Base-by-base conservation (phyloP, 192 early-diverging fungal genomes). In the Mortierella alpina region DNA sequence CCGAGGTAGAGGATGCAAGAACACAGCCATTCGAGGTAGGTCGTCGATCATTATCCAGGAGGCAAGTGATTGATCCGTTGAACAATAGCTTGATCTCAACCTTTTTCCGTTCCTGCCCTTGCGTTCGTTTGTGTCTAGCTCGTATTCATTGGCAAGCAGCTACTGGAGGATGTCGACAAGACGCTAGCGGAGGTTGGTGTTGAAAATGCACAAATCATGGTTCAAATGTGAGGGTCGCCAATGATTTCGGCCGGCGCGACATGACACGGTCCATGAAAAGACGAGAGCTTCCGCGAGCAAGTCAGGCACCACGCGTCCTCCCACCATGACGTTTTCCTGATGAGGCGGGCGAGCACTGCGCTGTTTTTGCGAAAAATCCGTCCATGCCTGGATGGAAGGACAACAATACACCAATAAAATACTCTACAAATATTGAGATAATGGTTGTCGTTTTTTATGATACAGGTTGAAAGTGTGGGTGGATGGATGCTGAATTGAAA, bases 141-240 rank as follows among this genome's bases (percentile, higher is more conserved):
- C 52, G 84, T 88, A 63, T 94, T 90, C 63, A 90, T 90, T 70
- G 85, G 93, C 54, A 83, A 87, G 55, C 89, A 89, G 31, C 80
- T 98, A 53, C 77, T 92, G 42, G 89, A 88, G 63, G 73, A 86
- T 46, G 15, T 93, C 7, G 89, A 89, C 55, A 88, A 91, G 83
- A 89, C 93, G 8, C 90, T 98, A 46, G 86, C 83, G 49, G 91
- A 93, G 22, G 92, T 93, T 54, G 91, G 91, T 47, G 73, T 94
- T 59, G 84, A 79, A 52, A 92, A 91, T 74, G 87, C 91, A 5
- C 80, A 86, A 46, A 54, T 90, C 45, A 87, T 76, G 57, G 73
- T 90, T 14, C 85, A 88, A 23, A 88, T 85, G 64, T 66, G 39
- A 82, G 23, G 44, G 31, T 31, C 31, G 31, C 31, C 1, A 31